Conservation (phyloP, 352 stramenopile genomes). For the Thraustotheca clavata region DNA sequence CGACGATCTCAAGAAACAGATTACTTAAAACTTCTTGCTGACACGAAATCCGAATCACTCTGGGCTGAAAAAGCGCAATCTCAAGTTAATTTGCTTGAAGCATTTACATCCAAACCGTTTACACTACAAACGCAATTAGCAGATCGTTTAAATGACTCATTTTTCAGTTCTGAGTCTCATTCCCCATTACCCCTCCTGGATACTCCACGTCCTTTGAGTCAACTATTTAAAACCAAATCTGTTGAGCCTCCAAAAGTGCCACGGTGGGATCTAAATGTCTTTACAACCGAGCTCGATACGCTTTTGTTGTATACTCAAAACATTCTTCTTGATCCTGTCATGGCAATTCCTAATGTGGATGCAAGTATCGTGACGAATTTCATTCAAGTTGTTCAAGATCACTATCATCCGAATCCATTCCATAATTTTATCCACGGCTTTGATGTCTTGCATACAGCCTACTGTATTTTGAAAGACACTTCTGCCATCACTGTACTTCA, state of each 20-base stretch:
- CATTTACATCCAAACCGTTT: conserved; percentile 63
- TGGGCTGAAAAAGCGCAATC: conserved; percentile 57
- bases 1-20: conserved; percentile 79
- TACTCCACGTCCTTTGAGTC: not conserved
- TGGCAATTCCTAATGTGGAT: conserved; percentile 50
- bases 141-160: conserved; percentile 49
- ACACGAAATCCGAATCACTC: conserved; percentile 65
- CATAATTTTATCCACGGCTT: conserved; percentile 89
- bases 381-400: conserved; percentile 67
- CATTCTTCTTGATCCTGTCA: conserved; percentile 69
- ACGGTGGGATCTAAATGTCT: conserved; percentile 76
- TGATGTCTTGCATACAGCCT: conserved; percentile 78
- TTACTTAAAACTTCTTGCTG: conserved; percentile 82
- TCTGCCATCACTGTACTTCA: conserved; percentile 58
- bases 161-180: conserved; percentile 34
- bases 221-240: not conserved
- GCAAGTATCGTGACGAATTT: conserved; percentile 63
- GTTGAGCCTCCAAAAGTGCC: conserved; percentile 15
- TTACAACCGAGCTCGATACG: conserved; percentile 38
- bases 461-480: conserved; percentile 67
- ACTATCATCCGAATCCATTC: conserved; percentile 85
- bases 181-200: not conserved
- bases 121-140: conserved; percentile 36
- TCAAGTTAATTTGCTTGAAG: conserved; percentile 69
- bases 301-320: conserved; percentile 52